Base-by-base conservation (phyloP, 2,329 filamentous ascomycete species). In the Paraphaeosphaeria minitans region DNA sequence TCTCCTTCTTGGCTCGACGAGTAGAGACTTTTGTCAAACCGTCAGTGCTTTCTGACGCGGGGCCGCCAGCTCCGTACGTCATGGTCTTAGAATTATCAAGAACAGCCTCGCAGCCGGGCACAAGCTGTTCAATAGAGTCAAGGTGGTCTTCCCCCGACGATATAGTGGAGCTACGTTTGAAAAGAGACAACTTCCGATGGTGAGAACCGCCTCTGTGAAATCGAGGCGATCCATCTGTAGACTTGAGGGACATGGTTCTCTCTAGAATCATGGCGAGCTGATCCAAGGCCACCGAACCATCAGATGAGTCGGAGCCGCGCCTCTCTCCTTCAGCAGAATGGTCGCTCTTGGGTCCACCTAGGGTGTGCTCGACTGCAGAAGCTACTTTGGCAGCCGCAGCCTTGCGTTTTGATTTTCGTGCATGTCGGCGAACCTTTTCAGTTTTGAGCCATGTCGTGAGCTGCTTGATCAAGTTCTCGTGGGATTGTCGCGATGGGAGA, bases 21-120 rank as follows among this genome's bases (percentile, higher is more conserved):
- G 78, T 79, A 6, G 78, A 80, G 2, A 77, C 77, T 46, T 31
- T 52, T 6, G 71, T 67, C 29, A 75, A 74, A 3, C 74, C 69
- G 21, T 74, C 76, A 14, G 76, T 75, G 22, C 81, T 79, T 5
- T 79, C 78, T 5, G 77, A 76, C 12, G 80, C 78, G 4, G 69
- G 61, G 5, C 73, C 75, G 19, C 86, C 86, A 24, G 88, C 87
- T 14, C 81, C 83, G 72, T 95, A 96, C 52, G 88, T 87, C 68
- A 97, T 81, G 0, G 93, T 96, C 78, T 94, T 95, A 5, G 91
- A 90, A 71, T 97, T 97, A 78, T 98, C 94, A 21, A 98, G 83
- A 47, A 89, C 82, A 8, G 87, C 92, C 75, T 97, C 92, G 66
- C 93, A 96, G 63, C 86, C 87, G 0, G 94, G 94, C 1, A 96